Evolutionary conservation across 2,329 filamentous ascomycete genomes (phyloP), one percentile per base, ranked within the genome.

Genomic region (Cadophora sp.): DNA sequence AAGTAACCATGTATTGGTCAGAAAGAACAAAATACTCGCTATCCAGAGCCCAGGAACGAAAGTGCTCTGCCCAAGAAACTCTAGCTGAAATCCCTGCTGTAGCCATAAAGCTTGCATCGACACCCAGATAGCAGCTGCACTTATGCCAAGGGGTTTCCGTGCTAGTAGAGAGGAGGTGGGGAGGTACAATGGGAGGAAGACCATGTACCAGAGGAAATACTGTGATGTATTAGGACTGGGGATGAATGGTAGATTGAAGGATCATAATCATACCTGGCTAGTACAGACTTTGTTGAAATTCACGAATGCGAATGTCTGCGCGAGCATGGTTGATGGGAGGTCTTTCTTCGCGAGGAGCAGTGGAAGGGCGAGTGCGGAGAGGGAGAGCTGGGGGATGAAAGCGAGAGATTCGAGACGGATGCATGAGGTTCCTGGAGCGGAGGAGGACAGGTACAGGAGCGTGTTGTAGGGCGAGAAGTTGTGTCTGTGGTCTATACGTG

Each of bases 271-370:
- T 85, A 96, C 93, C 86, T 98, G 95, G 76, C 94, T 97, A 3
- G 96, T 99, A 84, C 95, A 98, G 69, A 99, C 96, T 82, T 99
- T 99, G 82, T 99, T 99, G 74, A 98, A 98, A 0, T 94, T 90
- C 4, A 98, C 96, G 79, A 99, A 99, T 0, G 95, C 93, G 80
- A 97, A 97, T 0, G 96, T 98, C 80, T 99, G 96, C 4, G 93
- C 93, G 69, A 98, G 86, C 92, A 98, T 94, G 5, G 92, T 90
- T 0, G 89, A 87, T 0, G 94, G 85, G 0, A 99, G 85, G 74
- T 96, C 90, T 73, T 88, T 91, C 78, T 95, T 96, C 18, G 93
- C 92, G 22, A 97, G 81, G 1, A 85, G 83, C 1, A 97, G 76
- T 0, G 93, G 91, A 51, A 98, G 90, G 5, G 92, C 82, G 13